Percentiles rank a stretch among this genome's conserved stretches.
Conservation (phyloP, 129 eudicot species). For the Pulicaria dysenterica region DNA sequence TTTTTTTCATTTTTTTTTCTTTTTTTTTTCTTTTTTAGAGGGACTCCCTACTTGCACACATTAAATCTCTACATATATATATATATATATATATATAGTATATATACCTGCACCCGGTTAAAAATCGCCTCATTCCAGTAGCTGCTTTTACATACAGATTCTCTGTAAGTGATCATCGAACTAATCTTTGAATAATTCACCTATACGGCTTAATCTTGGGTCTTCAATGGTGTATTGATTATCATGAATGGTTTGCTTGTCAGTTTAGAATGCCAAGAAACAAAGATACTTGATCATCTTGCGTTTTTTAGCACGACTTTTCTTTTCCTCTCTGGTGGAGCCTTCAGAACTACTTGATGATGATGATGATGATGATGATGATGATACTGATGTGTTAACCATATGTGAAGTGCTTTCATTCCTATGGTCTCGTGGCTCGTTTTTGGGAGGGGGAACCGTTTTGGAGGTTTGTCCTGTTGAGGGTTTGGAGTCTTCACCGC, state of each 20-base stretch:
- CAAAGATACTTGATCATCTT: constrained; percentile 57
- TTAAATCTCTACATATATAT: constrained; percentile 26
- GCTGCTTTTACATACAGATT: neutral
- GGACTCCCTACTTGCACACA: constrained; percentile 24
- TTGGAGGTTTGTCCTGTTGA: constrained; percentile 30
- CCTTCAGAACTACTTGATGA: constrained; percentile 36
- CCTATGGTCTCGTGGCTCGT: neutral
- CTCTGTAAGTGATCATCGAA: neutral
- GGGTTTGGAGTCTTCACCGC: constrained; percentile 25
- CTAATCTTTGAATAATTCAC: neutral
- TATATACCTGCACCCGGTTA: constrained; percentile 6
- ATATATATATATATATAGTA: no score
- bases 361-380: constrained; percentile 8
- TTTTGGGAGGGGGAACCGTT: constrained; percentile 7
- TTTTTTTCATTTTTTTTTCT: no score
- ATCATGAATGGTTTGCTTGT: constrained; percentile 15
- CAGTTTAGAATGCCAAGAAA: constrained; percentile 46
- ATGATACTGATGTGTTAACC: neutral
- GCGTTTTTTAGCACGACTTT: constrained; percentile 47
- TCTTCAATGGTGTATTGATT: constrained; percentile 1
- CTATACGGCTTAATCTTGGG: neutral
- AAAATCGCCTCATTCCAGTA: constrained; percentile 13
- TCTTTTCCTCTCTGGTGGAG: constrained; percentile 34
- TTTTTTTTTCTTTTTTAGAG: neutral
- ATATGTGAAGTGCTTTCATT: constrained; percentile 29